These are phyloP conservation scores for Artemisia argyi DNA, from an alignment of 129 eudicot genomes.

Conservation along the genomic window DNA sequence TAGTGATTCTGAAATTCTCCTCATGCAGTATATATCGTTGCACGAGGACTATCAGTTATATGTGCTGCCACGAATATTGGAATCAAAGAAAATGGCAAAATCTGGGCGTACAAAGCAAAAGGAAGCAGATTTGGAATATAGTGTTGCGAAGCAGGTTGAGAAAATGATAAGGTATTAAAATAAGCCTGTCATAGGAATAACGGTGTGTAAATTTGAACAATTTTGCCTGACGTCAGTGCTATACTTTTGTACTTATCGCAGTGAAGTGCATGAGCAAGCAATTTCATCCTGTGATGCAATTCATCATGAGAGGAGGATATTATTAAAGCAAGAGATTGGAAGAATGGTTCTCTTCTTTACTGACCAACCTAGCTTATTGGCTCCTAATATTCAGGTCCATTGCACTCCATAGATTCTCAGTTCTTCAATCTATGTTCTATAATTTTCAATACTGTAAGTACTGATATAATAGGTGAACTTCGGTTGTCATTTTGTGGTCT, in stretches of 20 bases:
- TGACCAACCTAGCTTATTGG: constrained; percentile 96
- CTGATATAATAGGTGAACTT: constrained; percentile 3
- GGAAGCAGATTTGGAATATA: constrained; percentile 98
- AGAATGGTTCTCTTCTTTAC: constrained; percentile 97
- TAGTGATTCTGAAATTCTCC: constrained; percentile 9
- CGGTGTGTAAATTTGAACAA: not conserved
- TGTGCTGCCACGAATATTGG: constrained; percentile 94
- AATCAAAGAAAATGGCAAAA: constrained; percentile 98
- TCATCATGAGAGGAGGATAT: constrained; percentile 88
- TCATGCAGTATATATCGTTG: constrained; percentile 74
- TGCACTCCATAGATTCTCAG: constrained; percentile 5
- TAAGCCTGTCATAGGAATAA: constrained; percentile 10
- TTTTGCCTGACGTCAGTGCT: not conserved
- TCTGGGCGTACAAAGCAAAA: constrained; percentile 97
- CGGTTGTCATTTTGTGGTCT: constrained; percentile 19
- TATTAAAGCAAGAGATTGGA: constrained; percentile 94
- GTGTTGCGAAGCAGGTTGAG: constrained; percentile 99
- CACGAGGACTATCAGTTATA: constrained; percentile 96
- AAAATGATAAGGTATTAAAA: constrained; percentile 89
- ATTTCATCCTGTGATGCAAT: constrained; percentile 77
- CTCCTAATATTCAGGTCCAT: constrained; percentile 96
- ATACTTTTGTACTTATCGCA: constrained; percentile 32
- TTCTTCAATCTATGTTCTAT: constrained; percentile 13
- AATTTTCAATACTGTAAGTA: not conserved
- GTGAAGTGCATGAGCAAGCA: constrained; percentile 99